Conservation (phyloP, 2,329 filamentous ascomycete species). For the Furcasterigmium furcatum region DNA sequence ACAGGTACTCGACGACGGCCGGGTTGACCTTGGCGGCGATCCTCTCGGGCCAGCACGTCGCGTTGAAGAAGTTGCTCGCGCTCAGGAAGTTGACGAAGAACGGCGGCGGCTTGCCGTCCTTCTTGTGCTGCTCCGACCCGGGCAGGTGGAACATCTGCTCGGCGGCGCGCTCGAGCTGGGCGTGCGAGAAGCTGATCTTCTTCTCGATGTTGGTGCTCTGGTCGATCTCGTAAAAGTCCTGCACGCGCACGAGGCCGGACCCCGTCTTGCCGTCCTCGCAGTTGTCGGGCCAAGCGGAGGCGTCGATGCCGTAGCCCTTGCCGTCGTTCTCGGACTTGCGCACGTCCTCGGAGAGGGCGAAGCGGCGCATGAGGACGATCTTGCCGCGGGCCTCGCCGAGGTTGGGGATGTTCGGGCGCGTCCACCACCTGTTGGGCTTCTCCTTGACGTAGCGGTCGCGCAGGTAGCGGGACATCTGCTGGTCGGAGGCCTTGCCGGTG, state of each 20-base stretch:
- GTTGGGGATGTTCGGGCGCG: conserved; percentile 69
- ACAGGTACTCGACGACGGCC: conserved; percentile 62
- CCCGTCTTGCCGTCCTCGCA: conserved; percentile 69
- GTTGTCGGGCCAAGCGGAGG: conserved; percentile 80
- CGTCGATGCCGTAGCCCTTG: conserved; percentile 57
- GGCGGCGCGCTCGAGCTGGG: conserved; percentile 73
- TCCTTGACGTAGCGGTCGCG: conserved; percentile 65
- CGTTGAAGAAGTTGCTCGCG: conserved; percentile 92
- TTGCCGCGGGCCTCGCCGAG: conserved; percentile 78
- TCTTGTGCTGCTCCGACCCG: conserved; percentile 17
- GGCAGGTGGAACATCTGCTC: conserved; percentile 44
- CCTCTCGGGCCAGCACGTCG: conserved; percentile 87
- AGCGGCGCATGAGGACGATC: conserved; percentile 81
- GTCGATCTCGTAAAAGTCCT: conserved; percentile 91
- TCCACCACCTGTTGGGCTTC: conserved; percentile 68
- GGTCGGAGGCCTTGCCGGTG: conserved; percentile 73
- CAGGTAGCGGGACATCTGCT: conserved; percentile 72
- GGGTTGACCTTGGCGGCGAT: conserved; percentile 89
- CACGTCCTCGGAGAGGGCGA: conserved; percentile 59
- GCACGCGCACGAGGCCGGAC: conserved; percentile 75
- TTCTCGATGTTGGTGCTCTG: conserved; percentile 71
- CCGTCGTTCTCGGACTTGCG: conserved; percentile 44
- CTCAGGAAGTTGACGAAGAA: conserved; percentile 89
- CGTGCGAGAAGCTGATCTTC: conserved; percentile 72
- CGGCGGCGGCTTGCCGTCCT: conserved; percentile 41